Evolutionary conservation across 2,329 filamentous ascomycete genomes (phyloP).

Genomic region (Macrophomina tecta): DNA sequence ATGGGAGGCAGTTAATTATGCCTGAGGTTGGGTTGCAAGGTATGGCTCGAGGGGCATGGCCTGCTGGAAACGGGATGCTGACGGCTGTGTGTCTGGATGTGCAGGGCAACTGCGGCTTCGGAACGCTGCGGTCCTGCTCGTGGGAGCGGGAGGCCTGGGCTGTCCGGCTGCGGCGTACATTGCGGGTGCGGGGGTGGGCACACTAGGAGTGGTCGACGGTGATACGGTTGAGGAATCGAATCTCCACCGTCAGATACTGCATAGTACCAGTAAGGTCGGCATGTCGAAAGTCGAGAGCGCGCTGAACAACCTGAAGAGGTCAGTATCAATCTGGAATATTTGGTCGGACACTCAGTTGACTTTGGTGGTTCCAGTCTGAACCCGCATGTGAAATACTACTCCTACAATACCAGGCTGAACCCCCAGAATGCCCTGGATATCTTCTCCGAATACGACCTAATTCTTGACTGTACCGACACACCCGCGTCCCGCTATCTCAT

Average conservation of each 20-base stretch:
- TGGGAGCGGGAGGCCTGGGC: constrained; percentile 88
- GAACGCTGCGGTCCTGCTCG: constrained; percentile 73
- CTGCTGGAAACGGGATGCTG: neutral
- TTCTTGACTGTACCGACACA: constrained; percentile 95
- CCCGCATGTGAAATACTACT: constrained; percentile 68
- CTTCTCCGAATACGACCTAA: constrained; percentile 75
- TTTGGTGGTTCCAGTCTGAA: constrained; percentile 65
- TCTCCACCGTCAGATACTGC: constrained; percentile 88
- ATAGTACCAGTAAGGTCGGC: constrained; percentile 73
- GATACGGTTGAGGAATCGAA: constrained; percentile 90
- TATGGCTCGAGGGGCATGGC: constrained; percentile 38
- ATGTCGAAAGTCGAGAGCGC: constrained; percentile 81
- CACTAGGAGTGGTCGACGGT: constrained; percentile 82
- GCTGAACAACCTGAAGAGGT: constrained; percentile 51
- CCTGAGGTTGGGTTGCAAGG: constrained; percentile 79
- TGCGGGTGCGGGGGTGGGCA: constrained; percentile 85
- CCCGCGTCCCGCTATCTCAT: constrained; percentile 91
- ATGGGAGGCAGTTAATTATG: constrained; percentile 90
- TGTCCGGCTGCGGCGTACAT: constrained; percentile 94
- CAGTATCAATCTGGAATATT: constrained; percentile 35
- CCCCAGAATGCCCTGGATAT: constrained; percentile 71
- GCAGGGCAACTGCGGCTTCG: constrained; percentile 78
- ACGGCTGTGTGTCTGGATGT: neutral
- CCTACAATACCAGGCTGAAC: constrained; percentile 69
- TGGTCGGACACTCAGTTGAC: neutral